Evolutionary conservation across 2,329 filamentous ascomycete species (phyloP), one percentile per base, ranked within the genome.

Genomic region (Claviceps monticola): DNA sequence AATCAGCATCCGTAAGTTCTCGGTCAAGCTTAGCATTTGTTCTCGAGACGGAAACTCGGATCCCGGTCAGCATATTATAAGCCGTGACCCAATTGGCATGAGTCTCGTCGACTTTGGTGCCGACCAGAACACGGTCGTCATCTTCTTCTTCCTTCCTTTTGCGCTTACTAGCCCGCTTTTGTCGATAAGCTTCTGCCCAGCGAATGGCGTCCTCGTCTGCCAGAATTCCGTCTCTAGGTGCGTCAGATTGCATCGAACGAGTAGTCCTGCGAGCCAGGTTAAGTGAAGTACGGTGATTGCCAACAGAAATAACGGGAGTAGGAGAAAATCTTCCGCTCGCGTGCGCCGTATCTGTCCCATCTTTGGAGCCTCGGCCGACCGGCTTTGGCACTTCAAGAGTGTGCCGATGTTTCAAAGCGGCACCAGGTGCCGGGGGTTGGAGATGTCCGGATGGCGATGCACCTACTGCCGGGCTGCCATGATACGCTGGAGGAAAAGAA

Each of bases 1-100:
- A 98, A 71, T 98, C 93, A 56, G 84, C 87, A 66, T 93, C 84
- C 13, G 86, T 95, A 59, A 98, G 70, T 53, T 89, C 83, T 51
- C 91, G 83, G 68, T 97, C 89, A 67, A 97, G 80, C 71, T 98
- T 98, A 45, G 93, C 93, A 64, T 98, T 97, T 52, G 90, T 95
- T 61, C 93, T 79, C 56, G 90, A 97, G 26, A 98, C 93, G 44
- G 88, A 90, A 61, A 97, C 95, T 52, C 93, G 89, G 65, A 98
- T 98, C 56, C 93, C 93, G 41, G 93, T 98, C 71, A 98, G 78
- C 93, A 98, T 98, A 69, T 98, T 98, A 74, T 98, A 98, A 54
- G 93, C 93, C 2, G 89, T 96, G 45, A 95, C 89, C 83, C 87
- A 98, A 68, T 97, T 97, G 59, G 88, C 86, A 67, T 98, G 93